Percentiles rank a stretch among this genome's conserved stretches.
Conservation (phyloP, 1,139 yeast species). For the Suhomyces guaymorum region DNA sequence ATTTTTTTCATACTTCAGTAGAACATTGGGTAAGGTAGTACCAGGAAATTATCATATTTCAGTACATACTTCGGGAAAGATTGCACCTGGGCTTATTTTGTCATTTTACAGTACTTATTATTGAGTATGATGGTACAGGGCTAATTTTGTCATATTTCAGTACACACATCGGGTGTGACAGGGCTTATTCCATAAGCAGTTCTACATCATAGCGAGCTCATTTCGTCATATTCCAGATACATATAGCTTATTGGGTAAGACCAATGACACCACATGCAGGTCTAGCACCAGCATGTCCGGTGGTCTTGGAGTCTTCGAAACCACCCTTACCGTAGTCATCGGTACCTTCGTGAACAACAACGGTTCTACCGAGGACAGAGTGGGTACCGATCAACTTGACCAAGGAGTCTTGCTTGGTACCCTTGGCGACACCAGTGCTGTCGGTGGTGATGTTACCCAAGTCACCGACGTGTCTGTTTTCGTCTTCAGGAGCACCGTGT, state of each 20-base stretch:
- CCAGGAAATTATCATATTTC: too few species aligned
- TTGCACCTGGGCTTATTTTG: too few species aligned
- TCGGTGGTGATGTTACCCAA: constrained; percentile 92
- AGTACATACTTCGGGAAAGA: too few species aligned
- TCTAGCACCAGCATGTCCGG: constrained; percentile 99
- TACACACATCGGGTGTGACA: too few species aligned
- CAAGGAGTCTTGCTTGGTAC: constrained; percentile 73
- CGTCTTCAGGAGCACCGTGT: constrained; percentile 95
- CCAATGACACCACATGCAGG: constrained; percentile 99
- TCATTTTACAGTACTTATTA: too few species aligned
- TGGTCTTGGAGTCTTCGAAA: constrained; percentile 87
- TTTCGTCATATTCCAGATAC: constrained; percentile 5
- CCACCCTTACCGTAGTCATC: constrained; percentile 98
- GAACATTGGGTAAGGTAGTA: too few species aligned
- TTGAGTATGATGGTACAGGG: too few species aligned
- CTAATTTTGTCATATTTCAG: too few species aligned
- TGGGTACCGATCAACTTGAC: constrained; percentile 81
- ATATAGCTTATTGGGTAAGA: constrained; percentile 45
- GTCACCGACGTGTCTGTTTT: constrained; percentile 94
- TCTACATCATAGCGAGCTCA: background rate
- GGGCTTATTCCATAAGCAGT: too few species aligned
- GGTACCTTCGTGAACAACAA: constrained; percentile 90
- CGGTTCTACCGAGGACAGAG: constrained; percentile 92
- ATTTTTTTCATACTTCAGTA: too few species aligned
- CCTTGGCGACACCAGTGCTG: constrained; percentile 84